Evolutionary conservation across 257 asterid species (phyloP).

Genomic region (Lithospermum erythrorhizon): DNA sequence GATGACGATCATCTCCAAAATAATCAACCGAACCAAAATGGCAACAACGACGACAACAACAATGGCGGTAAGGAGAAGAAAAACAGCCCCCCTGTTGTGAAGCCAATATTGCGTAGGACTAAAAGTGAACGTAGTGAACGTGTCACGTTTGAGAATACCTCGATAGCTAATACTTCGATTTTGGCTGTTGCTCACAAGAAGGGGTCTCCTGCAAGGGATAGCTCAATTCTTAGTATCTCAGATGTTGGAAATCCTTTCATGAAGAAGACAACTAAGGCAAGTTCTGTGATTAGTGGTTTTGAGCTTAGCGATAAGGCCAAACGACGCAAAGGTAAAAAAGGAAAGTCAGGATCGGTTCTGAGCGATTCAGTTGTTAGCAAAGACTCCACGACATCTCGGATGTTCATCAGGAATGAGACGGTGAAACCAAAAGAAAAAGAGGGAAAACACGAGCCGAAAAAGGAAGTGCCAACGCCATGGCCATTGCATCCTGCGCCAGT

Average conservation of each 20-base stretch:
- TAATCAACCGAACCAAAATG: too few relatives aligned
- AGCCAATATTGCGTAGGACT: constrained; percentile 37
- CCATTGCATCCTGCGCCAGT: too few relatives aligned
- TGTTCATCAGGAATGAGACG: constrained; percentile 9
- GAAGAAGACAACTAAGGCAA: constrained; percentile 43
- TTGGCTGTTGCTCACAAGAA: constrained; percentile 21
- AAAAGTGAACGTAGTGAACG: constrained; percentile 64
- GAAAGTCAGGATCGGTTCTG: constrained; percentile 44
- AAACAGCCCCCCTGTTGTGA: constrained; percentile 8
- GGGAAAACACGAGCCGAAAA: background rate
- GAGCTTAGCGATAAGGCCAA: constrained; percentile 40
- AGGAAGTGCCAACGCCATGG: background rate
- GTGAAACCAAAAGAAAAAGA: constrained; percentile 5
- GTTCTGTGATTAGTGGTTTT: constrained; percentile 58
- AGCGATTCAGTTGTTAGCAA: constrained; percentile 54
- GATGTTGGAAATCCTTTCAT: constrained; percentile 27
- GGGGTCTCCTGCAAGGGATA: constrained; percentile 26
- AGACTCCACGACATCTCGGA: constrained; percentile 21
- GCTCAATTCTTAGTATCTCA: constrained; percentile 51
- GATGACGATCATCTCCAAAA: constrained; percentile 27
- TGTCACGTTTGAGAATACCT: constrained; percentile 24
- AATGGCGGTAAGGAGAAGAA: background rate
- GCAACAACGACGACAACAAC: background rate
- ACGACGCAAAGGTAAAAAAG: constrained; percentile 15
- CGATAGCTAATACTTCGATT: constrained; percentile 28